Conservation (phyloP, 2,329 filamentous ascomycete species). For the Trichoderma atroviride region DNA sequence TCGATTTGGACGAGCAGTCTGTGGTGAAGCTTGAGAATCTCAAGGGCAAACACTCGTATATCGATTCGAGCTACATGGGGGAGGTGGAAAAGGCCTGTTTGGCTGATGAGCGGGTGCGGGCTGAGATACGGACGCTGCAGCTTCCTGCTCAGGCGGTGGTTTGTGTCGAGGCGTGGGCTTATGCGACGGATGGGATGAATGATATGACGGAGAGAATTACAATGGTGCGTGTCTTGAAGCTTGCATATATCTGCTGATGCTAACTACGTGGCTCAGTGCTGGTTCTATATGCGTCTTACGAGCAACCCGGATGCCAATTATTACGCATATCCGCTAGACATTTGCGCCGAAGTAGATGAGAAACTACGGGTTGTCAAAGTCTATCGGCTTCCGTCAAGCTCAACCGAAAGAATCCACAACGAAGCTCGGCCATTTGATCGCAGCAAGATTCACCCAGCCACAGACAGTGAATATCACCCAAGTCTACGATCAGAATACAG, state of each 20-base stretch:
- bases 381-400: constrained; percentile 51
- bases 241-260: constrained; percentile 28
- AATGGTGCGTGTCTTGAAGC: constrained; percentile 41
- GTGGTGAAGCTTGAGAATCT: background rate
- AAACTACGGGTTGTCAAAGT: constrained; percentile 54
- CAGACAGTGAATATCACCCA: constrained; percentile 56
- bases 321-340: constrained; percentile 61
- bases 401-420: constrained; percentile 44
- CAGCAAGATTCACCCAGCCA: constrained; percentile 39
- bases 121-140: constrained; percentile 48
- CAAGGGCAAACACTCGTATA: background rate
- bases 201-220: constrained; percentile 51
- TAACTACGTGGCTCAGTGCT: constrained; percentile 37
- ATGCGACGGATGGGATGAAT: constrained; percentile 50
- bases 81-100: background rate
- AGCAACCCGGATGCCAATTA: constrained; percentile 59
- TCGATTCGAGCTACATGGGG: background rate
- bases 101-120: background rate
- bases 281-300: background rate
- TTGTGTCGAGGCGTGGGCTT: constrained; percentile 67
- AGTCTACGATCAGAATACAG: constrained; percentile 52
- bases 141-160: constrained; percentile 50
- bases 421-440: constrained; percentile 51
- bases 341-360: constrained; percentile 62
- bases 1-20: background rate